These are phyloP conservation scores for Eucalyptus erythrocorys DNA, from an alignment of 345 rosid genomes.

Conservation along the genomic window DNA sequence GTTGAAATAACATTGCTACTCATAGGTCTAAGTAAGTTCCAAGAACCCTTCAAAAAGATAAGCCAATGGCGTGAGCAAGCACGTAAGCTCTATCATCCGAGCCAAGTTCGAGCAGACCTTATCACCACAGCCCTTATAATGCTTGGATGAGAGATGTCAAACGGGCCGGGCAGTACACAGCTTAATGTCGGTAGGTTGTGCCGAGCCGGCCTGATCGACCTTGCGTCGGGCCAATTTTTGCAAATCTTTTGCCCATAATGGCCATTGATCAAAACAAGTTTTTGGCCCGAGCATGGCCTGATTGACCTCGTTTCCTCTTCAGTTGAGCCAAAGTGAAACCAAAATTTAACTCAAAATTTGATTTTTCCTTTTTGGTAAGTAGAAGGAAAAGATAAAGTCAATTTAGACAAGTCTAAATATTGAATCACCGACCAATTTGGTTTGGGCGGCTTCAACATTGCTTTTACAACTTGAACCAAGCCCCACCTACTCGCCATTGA, in stretches of 20 bases:
- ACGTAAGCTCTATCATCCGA: neutral
- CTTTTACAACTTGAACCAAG: neutral
- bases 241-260: neutral
- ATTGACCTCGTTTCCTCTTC: neutral
- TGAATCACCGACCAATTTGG: neutral
- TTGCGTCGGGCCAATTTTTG: neutral
- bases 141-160: neutral
- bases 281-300: neutral
- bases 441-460: neutral
- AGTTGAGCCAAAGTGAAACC: neutral
- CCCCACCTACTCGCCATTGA: rapidly evolving
- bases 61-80: neutral
- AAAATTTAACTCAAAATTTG: neutral
- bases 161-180: neutral
- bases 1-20: neutral
- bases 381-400: neutral
- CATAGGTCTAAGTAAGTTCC: neutral
- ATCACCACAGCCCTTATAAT: neutral
- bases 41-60: neutral
- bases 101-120: neutral
- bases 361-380: neutral
- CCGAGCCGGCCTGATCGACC: neutral
- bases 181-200: neutral
- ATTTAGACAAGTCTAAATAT: neutral
- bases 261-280: neutral